Base-by-base conservation (phyloP, 2,329 filamentous ascomycete genomes). In the Helotiales sp. region DNA sequence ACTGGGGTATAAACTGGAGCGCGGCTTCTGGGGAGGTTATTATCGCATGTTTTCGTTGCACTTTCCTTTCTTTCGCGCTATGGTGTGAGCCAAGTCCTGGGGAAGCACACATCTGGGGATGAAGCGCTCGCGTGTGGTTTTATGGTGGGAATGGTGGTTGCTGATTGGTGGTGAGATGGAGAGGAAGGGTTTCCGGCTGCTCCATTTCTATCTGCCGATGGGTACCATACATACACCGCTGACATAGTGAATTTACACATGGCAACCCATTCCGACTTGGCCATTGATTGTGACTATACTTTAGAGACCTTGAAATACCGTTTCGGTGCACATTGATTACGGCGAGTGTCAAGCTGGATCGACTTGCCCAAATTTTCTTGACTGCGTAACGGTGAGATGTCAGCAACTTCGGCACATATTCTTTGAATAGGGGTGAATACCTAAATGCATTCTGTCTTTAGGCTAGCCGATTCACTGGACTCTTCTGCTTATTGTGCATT, bases 11-110 rank as follows among this genome's bases (percentile, higher is more conserved):
- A 62, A 64, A 62, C 63, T 65, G 63, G 62, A 62, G 48, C 50
- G 61, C 68, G 61, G 69, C 67, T 69, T 66, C 67, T 69, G 69
- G 68, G 69, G 69, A 69, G 67, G 69, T 65, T 33, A n/a, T 64
- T 64, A 61, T 63, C 60, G 48, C 49, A 47, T 63, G 50, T 40
- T 57, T 66, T 65, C 55, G 54, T 48, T 57, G 56, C 47, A 44
- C 54, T 58, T 25, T 46, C 36, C 40, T 55, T 60, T 47, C 34
- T 55, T 59, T 57, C 46, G 34, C 44, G 55, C 54, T 49, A 33
- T 46, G 51, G 42, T 59, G 55, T 46, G 31, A 49, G 29, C 40
- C 42, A 25, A 33, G 38, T 40, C 29, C 46, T 22, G 42, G 33
- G 44, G 44, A 52, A 53, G 38, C 46, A 50, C 25, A 34, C 52